Base-by-base conservation (phyloP, 208 protist species). In the Leishmania arabica region DNA sequence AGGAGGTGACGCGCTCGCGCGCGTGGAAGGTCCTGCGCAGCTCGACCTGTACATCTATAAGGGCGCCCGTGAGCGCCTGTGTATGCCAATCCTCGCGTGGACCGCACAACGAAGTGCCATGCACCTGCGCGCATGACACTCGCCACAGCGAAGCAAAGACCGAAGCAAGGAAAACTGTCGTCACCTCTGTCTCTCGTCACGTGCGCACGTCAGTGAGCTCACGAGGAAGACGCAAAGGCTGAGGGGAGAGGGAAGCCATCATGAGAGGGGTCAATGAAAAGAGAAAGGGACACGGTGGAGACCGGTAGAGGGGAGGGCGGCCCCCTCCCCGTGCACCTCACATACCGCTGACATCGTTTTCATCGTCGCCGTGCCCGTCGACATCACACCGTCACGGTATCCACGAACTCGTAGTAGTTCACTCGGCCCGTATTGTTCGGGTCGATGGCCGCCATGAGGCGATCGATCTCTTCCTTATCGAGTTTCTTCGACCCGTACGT, bases 381-480 rank as follows among this genome's bases (percentile, higher is more conserved):
- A 11, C 68, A 34, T 81, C 62, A 81, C 21, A 83, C 90, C 21
- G 85, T 92, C 37, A 98, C 92, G 68, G 97, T 82, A 40, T 90
- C 87, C 17, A 98, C 91, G 80, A 98, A 98, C 34, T 98, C 94
- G 40, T 93, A 81, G 83, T 98, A 98, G 78, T 98, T 96, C 58
- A 98, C 87, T 56, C 86, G 86, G 1, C 95, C 95, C 17, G 90
- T 96, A 40, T 82, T 84, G 27, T 98, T 89, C 0, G 93, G 94
- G 79, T 98, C 95, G 5, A 98, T 86, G 13, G 91, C 88, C 0
- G 90, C 89, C 8, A 98, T 83, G 31, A 98, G 84, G 31, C 93
- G 85, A 51, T 84, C 74, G 27, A 94, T 95, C 84, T 98, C 95
- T 15, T 95, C 94, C 45, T 72, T 49, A n/a, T 85, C 89, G 11